Evolutionary conservation across 2,329 filamentous ascomycete genomes (phyloP), one percentile per base, ranked within the genome.

Genomic region (Aspergillus neoniger): DNA sequence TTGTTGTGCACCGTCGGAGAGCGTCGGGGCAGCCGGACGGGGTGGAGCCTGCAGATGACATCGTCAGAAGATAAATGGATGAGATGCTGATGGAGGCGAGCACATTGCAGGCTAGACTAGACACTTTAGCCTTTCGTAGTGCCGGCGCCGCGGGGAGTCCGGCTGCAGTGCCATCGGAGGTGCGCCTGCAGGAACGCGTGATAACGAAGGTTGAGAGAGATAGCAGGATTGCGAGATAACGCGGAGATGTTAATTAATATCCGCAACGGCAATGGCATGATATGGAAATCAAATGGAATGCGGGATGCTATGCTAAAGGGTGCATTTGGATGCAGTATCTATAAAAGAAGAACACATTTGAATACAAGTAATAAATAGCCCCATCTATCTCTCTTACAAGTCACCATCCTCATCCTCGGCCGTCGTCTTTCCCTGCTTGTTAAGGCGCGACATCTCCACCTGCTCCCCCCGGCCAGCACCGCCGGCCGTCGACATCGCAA

Each of bases 401-500:
- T 76, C 74, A 64, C 70, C 74, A 63, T 70, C 58, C 49, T 73
- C 73, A 49, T 72, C 72, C 41, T 68, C 66, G 6, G 62, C 63
- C 55, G 63, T 61, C 58, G 66, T 57, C 43, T 64, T 64, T 25
- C 63, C 61, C 54, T 65, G 64, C 65, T 72, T 72, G 57, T 70
- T 71, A 60, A 77, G 67, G 59, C 72, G 73, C 36, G 73, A 77
- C 71, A 89, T 86, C 72, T 89, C 88, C 68, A 85, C 82, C 65
- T 86, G 85, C 59, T 87, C 83, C 50, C 71, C 76, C 43, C 67
- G 71, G 28, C 66, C 75, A 58, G 77, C 76, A 36, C 32, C 32
- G 32, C 32, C 32, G n/a, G 63, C 64, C 0, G 81, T 77, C 8
- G 86, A 85, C 87, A 96, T 91, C 21, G 88, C 88, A 73, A 96